A percentile compares a stretch with the other conserved stretches of the same genome.
phyloP scores from a whole-genome alignment of 2,329 filamentous ascomycete species.

The Talaromyces rugulosus region DNA sequence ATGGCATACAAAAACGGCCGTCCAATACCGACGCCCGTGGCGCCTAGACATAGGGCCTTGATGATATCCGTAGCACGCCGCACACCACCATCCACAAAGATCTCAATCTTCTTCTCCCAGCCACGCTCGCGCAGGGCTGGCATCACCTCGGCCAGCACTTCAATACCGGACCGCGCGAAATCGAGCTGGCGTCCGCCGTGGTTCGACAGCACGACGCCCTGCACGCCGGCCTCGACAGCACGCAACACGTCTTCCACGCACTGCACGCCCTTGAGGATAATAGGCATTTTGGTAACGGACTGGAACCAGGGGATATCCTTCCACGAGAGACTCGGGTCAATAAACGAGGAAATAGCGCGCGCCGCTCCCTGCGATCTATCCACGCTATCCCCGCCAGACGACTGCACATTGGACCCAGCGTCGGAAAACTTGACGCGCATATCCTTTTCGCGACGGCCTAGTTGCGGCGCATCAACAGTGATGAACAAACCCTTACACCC shows the following conservation, averaged over 20 bases:
- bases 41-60: conserved; percentile 90
- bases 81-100: conserved; percentile 88
- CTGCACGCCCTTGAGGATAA: conserved; percentile 94
- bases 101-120: conserved; percentile 72
- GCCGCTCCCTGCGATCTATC: conserved; percentile 90
- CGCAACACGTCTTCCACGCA: conserved; percentile 89
- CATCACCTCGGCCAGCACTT: conserved; percentile 91
- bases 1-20: conserved; percentile 95
- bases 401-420: conserved; percentile 76
- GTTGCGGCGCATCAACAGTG: conserved; percentile 93
- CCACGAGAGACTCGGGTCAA: conserved; percentile 92
- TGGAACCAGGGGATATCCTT: conserved; percentile 92
- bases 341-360: conserved; percentile 91
- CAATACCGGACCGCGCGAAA: conserved; percentile 81
- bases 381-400: conserved; percentile 57
- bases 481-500: conserved; percentile 97
- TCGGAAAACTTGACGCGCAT: conserved; percentile 93
- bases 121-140: conserved; percentile 72
- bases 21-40: conserved; percentile 88
- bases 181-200: conserved; percentile 94
- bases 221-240: conserved; percentile 75
- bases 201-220: conserved; percentile 91
- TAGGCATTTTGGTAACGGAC: conserved; percentile 87
- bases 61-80: conserved; percentile 89
- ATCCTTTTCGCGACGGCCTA: conserved; percentile 93